Evolutionary conservation across 1,284 basidiomycete genomes (phyloP), one percentile per base, ranked within the genome.

Genomic region (Tetrapyrgos nigripes): DNA sequence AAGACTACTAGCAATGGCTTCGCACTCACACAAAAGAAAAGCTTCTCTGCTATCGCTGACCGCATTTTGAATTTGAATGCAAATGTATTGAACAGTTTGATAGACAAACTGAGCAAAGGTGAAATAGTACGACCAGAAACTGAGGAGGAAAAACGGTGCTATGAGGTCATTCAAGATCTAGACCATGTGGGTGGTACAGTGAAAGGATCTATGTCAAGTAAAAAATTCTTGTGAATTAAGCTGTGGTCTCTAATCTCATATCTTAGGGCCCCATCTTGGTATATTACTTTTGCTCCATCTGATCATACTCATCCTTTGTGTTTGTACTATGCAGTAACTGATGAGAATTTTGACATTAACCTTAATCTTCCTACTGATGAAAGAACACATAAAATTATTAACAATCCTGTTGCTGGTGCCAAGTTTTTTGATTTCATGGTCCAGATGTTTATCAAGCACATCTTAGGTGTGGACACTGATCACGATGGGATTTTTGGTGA

Each of bases 181-280:
- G 76, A 79, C 52, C 65, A 69, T 53, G 64, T 79, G 2, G 68
- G 63, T 14, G 62, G 68, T 1, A 64, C 71, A 48, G 72, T 79
- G 0, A 45, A 69, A 14, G 72, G 75, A 0, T 79, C 77, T 6
- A 62, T 64, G 1, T 70, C 72, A 1, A 62, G 51, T 3, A 73
- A 72, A 40, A 77, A 77, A 61, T 67, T 70, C 48, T 72, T 72
- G 71, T 24, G 73, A 27, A 74, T 73, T 61, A 70, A 79, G 53
- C 72, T 79, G 3, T 74, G 73, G 72, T 70, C 75, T 3, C 47
- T 78, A 6, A 72, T 72, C 14, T 62, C 60, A 13, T 63, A 65
- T 44, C 27, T 53, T 8, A 68, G 71, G 17, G 62, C 69, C 10
- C 72, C 72, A 1, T 56, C 64, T 0, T 71, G 66, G 64, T 72